These are phyloP conservation scores for Sclerotinia nivalis DNA, from an alignment of 2,329 filamentous ascomycete genomes.

Conservation along the genomic window DNA sequence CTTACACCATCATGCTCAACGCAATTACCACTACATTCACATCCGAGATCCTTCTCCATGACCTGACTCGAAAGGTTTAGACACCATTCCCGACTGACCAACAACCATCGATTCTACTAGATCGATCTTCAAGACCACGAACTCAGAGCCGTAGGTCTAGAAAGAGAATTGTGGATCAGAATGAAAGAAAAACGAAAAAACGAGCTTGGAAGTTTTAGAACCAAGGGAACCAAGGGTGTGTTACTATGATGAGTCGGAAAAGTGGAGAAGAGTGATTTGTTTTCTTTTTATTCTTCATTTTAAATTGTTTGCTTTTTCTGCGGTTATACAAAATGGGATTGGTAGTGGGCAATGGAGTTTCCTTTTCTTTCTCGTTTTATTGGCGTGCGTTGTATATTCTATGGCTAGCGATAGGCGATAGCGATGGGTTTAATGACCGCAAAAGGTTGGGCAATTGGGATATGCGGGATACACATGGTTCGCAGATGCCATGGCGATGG, in stretches of 20 bases:
- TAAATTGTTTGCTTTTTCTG: not conserved
- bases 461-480: slow-evolving; percentile 8
- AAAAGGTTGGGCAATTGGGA: slow-evolving; percentile 8
- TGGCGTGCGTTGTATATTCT: not conserved
- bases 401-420: not conserved
- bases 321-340: not conserved
- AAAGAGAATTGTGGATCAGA: not conserved
- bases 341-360: slow-evolving; percentile 1
- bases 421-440: slow-evolving; percentile 12
- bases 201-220: not conserved
- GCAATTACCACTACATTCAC: not conserved
- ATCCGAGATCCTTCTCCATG: not conserved
- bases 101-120: not conserved
- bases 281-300: not conserved
- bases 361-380: not conserved
- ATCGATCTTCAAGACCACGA: slow-evolving; percentile 4
- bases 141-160: not conserved
- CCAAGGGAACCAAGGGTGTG: not conserved
- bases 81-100: not conserved
- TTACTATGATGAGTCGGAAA: not conserved
- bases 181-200: not conserved
- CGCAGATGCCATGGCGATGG: slow-evolving; percentile 11
- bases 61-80: not conserved
- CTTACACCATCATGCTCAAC: not conserved
- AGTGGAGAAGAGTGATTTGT: not conserved